phyloP scores from a whole-genome alignment of 1,284 basidiomycete genomes.

The Ustilago trichophora region DNA sequence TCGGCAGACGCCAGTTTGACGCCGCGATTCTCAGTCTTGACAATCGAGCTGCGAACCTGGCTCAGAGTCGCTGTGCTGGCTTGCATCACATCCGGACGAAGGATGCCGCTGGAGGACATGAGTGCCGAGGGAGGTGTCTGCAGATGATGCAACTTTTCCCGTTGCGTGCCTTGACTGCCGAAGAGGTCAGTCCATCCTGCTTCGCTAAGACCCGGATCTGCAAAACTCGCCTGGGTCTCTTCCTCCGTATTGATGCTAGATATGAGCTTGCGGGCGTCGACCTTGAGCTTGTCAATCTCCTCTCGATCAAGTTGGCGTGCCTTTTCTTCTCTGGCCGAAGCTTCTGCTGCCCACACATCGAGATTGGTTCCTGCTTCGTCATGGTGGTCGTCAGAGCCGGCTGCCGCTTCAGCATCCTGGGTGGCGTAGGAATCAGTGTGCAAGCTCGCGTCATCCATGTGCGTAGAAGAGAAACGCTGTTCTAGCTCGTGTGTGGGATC shows the following conservation, averaged over 20 bases:
- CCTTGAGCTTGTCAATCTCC: constrained; percentile 37
- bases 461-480: constrained; percentile 2
- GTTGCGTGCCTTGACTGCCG: constrained; percentile 34
- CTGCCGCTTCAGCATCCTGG: neutral
- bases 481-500: neutral
- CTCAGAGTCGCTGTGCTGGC: constrained; percentile 15
- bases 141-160: constrained; percentile 27
- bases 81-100: constrained; percentile 11
- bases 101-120: constrained; percentile 16
- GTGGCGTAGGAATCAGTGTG: neutral
- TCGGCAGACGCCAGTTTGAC: constrained; percentile 21
- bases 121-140: constrained; percentile 24
- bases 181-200: constrained; percentile 27
- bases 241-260: constrained; percentile 12
- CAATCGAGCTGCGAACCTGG: constrained; percentile 16
- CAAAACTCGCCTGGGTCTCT: constrained; percentile 29
- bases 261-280: constrained; percentile 35
- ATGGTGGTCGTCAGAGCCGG: neutral
- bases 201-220: constrained; percentile 6
- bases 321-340: constrained; percentile 20
- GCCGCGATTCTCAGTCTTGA: constrained; percentile 25
- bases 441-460: neutral
- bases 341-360: constrained; percentile 37
- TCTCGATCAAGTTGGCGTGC: constrained; percentile 29
- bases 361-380: constrained; percentile 2